Base-by-base conservation (phyloP, 2,329 filamentous ascomycete species). In the Beauveria bassiana region DNA sequence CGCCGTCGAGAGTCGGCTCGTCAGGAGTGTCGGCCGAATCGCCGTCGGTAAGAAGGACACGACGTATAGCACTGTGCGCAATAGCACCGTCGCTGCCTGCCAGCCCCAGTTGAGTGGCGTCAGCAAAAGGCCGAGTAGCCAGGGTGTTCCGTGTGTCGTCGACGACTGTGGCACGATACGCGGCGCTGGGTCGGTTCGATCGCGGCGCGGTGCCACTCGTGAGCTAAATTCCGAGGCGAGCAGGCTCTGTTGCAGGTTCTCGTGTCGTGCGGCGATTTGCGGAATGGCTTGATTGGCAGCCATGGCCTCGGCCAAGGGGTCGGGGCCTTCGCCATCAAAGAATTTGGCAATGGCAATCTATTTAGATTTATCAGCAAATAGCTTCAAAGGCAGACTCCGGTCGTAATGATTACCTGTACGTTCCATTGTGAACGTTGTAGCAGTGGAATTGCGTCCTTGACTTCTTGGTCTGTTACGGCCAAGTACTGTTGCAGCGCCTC, bases 261-360 rank as follows among this genome's bases (percentile, higher is more conserved):
- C 89, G 66, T 88, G 85, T 65, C 90, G 81, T 16, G 80, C 77
- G 62, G 85, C 77, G 65, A 84, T 79, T 52, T 85, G 84, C 20
- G 88, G 86, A 45, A 86, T 79, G n/a, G 80, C 75, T 63, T 87
- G 80, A 42, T 54, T 47, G 8, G 83, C 80, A 54, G 87, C 82
- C 56, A 87, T 81, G 62, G 90, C 90, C 76, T 95, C 91, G 62
- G 89, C 88, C 20, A 93, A 78, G 14, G 86, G 88, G 72, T 96
- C 91, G 54, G 91, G 84, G 3, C 88, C 88, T 76, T 98, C 95
- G 67, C 95, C 95, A 70, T 99, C 95, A 73, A 97, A 99, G 83
- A 98, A 98, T 71, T 96, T 96, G 66, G 95, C 86, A 65, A 99
- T 93, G 62, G 95, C 93, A 69, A 98, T 96, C 88, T 97, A 71